A percentile compares a stretch with the other conserved stretches of the same genome.
These are phyloP conservation scores for Phytophthora fragariaefolia DNA, from an alignment of 352 stramenopile species.

Conservation along the genomic window DNA sequence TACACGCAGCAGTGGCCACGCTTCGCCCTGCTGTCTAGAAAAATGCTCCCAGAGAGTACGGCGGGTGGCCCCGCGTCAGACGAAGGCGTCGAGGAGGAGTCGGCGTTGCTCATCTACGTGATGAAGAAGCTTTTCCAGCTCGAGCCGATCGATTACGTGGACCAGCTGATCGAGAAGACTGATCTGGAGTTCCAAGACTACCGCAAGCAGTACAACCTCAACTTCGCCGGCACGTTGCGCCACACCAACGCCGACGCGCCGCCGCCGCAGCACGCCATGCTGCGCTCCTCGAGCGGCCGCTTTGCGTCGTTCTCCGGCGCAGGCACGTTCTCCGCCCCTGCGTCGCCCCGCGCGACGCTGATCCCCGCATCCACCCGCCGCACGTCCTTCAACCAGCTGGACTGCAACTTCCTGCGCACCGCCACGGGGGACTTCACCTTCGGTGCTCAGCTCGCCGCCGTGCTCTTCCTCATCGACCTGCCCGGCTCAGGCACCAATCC, in stretches of 20 bases:
- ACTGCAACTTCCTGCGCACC: slow-evolving; percentile 40
- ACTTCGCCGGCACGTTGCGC: slow-evolving; percentile 35
- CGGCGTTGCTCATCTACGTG: slow-evolving; percentile 40
- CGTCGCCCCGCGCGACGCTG: slow-evolving; percentile 28
- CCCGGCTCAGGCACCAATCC: neutral
- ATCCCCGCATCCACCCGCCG: slow-evolving; percentile 28
- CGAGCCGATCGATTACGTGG: slow-evolving; percentile 55
- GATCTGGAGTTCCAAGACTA: slow-evolving; percentile 49
- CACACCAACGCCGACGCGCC: slow-evolving; percentile 37
- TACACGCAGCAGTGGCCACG: slow-evolving; percentile 32
- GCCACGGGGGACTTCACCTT: slow-evolving; percentile 49
- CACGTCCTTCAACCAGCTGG: slow-evolving; percentile 41
- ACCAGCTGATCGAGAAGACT: slow-evolving; percentile 45
- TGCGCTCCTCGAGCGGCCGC: slow-evolving; percentile 27
- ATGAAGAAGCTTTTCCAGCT: slow-evolving; percentile 51
- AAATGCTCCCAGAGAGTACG: slow-evolving; percentile 1
- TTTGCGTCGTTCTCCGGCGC: slow-evolving; percentile 57
- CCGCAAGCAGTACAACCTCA: slow-evolving; percentile 49
- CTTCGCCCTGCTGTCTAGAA: slow-evolving; percentile 30
- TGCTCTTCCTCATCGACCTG: slow-evolving; percentile 53
- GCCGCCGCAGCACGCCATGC: slow-evolving; percentile 26
- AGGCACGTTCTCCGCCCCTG: slow-evolving; percentile 22
- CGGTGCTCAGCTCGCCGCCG: slow-evolving; percentile 45
- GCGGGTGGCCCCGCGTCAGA: neutral
- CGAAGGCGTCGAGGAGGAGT: slow-evolving; percentile 24